Evolutionary conservation across 768 basidiomycete species (phyloP).

Genomic region (Trichaptum fuscoviolaceum): DNA sequence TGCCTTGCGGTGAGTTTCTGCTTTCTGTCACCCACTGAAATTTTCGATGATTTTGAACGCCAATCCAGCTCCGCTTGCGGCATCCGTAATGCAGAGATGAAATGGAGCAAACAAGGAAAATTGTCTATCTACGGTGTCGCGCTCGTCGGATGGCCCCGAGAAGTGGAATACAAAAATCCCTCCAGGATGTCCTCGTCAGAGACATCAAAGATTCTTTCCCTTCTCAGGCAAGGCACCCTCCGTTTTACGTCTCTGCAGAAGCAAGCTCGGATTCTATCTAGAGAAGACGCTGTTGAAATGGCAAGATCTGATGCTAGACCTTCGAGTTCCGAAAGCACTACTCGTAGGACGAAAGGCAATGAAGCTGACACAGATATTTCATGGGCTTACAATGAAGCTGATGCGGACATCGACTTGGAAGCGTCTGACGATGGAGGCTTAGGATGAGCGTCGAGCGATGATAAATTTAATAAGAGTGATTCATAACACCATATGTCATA

Average conservation of each 20-base stretch:
- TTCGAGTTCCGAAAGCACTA: not conserved
- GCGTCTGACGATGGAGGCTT: not conserved
- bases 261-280: not conserved
- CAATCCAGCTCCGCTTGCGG: constrained; percentile 46
- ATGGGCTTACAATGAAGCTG: constrained; percentile 1
- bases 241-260: not conserved
- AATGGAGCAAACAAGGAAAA: constrained; percentile 63
- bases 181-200: constrained; percentile 40
- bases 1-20: constrained; percentile 41
- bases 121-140: constrained; percentile 52
- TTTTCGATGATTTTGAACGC: constrained; percentile 9
- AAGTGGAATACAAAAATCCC: constrained; percentile 56
- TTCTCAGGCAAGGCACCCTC: not conserved
- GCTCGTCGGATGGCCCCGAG: constrained; percentile 58
- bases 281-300: not conserved
- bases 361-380: constrained; percentile 2
- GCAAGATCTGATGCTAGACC: not conserved
- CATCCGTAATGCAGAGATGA: constrained; percentile 66
- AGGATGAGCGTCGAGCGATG: not conserved
- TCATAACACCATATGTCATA: no score
- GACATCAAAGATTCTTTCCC: not conserved
- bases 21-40: constrained; percentile 5
- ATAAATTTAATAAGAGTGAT: no score
- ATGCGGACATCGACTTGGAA: not conserved
- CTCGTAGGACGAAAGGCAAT: not conserved